Base-by-base conservation (phyloP, 768 basidiomycete species). In the Suillus subalutaceus region DNA sequence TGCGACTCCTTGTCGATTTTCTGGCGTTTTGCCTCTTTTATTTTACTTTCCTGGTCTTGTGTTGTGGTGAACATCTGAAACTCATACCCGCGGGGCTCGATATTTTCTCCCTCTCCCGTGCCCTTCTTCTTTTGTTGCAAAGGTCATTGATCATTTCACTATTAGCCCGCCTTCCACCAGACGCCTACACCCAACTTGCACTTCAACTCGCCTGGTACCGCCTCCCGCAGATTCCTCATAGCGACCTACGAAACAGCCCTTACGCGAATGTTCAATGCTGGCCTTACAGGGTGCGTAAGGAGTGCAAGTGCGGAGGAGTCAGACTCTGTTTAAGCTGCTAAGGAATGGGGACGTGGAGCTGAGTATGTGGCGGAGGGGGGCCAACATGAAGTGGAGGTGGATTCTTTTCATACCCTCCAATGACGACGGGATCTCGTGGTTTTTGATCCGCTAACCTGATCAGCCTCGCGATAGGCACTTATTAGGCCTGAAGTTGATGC, bases 241-340 rank as follows among this genome's bases (percentile, higher is more conserved):
- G 93, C 96, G 1, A 94, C 93, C 8, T 97, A 98, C 75, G 96
- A 98, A 78, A 97, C 96, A 0, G 93, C 90, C 0, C 84, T 96
- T 40, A 97, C 96, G 2, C 86, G 94, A 30, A 84, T 92, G 76
- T 96, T 96, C 80, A 81, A 90, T 66, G 88, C 90, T 68, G 96
- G 94, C 18, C 86, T 96, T 20, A 97, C 96, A 1, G 96, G 97
- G 74, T 85, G 89, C 0, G 81, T 92, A 52, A 91, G 88, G 60
- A 79, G 78, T 23, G 92, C 95, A 68, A 91, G 90, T 84, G 91
- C 38, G 81, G 81, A 9, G 96, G 91, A 81, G 23, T 73, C n/a
- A 65, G 43, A 60, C 67, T 66, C 10, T 73, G 68, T 62, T 65
- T 62, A 6, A 63, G 32, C 9, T 73, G 75, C 73, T 66, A 69